These are phyloP conservation scores for Blastomyces percursus DNA, from an alignment of 2,329 filamentous ascomycete genomes.

Conservation along the genomic window DNA sequence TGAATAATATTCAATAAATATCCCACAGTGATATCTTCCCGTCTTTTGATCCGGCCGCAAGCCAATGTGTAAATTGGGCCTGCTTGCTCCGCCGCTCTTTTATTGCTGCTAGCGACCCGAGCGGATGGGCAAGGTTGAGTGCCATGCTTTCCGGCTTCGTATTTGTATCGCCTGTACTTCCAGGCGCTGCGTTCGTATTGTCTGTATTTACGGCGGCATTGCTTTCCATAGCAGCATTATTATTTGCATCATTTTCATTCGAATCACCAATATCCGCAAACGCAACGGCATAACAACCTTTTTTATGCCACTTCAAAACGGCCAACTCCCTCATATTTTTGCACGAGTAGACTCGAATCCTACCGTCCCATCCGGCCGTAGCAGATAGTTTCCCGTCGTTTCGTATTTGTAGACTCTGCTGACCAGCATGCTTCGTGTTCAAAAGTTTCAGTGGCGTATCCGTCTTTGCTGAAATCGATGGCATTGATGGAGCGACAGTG, in stretches of 20 bases:
- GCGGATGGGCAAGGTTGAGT: neutral
- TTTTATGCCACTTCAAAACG: conserved; percentile 87
- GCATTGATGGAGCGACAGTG: conserved; percentile 35
- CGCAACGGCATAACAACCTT: conserved; percentile 70
- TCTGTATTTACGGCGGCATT: conserved; percentile 8
- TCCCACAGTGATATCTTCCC: conserved; percentile 95
- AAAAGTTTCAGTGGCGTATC: conserved; percentile 45
- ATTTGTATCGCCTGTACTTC: conserved; percentile 1
- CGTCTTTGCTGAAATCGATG: conserved; percentile 8
- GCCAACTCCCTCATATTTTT: conserved; percentile 79
- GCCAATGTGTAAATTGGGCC: conserved; percentile 67
- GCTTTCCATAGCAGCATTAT: neutral
- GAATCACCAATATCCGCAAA: conserved; percentile 43
- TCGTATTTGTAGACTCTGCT: conserved; percentile 68
- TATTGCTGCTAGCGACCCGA: conserved; percentile 38
- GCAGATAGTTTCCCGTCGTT: conserved; percentile 74
- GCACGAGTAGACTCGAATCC: conserved; percentile 66
- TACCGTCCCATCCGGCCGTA: conserved; percentile 86
- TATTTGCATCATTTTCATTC: neutral
- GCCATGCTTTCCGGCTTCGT: conserved; percentile 7
- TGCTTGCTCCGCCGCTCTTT: conserved; percentile 53
- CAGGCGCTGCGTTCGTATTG: neutral
- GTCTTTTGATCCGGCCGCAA: conserved; percentile 85
- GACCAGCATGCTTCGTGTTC: conserved; percentile 80
- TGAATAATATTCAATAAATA: conserved; percentile 55